These are phyloP conservation scores for Dendrocalamus sinicus DNA, from an alignment of 176 grass and related monocot genomes.

Conservation along the genomic window DNA sequence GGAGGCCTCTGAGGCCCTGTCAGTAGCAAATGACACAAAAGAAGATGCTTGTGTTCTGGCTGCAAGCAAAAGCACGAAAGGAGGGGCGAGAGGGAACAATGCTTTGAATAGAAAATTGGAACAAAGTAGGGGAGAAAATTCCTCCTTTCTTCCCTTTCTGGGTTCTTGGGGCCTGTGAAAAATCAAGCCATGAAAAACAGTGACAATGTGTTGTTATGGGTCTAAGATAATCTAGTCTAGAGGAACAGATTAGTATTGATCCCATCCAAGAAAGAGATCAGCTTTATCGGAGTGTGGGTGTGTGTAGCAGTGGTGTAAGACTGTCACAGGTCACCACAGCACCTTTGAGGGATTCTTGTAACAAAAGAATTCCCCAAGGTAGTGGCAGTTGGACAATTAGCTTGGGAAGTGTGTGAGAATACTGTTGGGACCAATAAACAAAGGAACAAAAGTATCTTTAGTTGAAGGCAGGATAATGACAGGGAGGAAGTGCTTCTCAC, in stretches of 20 bases:
- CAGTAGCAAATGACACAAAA: slow-evolving; percentile 85
- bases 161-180: slow-evolving; percentile 38
- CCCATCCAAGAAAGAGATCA: slow-evolving; percentile 46
- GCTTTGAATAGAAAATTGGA: slow-evolving; percentile 57
- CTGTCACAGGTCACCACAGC: slow-evolving; percentile 29
- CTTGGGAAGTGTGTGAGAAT: slow-evolving; percentile 66
- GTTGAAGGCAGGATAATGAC: slow-evolving; percentile 63
- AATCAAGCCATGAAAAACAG: slow-evolving; percentile 43
- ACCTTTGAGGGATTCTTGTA: slow-evolving; percentile 53
- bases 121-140: slow-evolving; percentile 43
- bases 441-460: slow-evolving; percentile 57
- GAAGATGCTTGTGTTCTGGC: slow-evolving; percentile 69
- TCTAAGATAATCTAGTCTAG: slow-evolving; percentile 50
- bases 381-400: slow-evolving; percentile 65
- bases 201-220: slow-evolving; percentile 24
- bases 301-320: slow-evolving; percentile 26
- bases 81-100: slow-evolving; percentile 64
- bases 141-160: slow-evolving; percentile 23
- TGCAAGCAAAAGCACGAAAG: slow-evolving; percentile 55
- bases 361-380: slow-evolving; percentile 62
- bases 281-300: slow-evolving; percentile 49
- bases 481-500: slow-evolving; percentile 60
- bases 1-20: slow-evolving; percentile 48
- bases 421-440: slow-evolving; percentile 42
- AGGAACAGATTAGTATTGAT: slow-evolving; percentile 45